Percentiles rank a stretch among this genome's conserved stretches.
Evolutionary conservation across 345 rosid genomes (phyloP).

Genomic region (Capsella bursapastoris): DNA sequence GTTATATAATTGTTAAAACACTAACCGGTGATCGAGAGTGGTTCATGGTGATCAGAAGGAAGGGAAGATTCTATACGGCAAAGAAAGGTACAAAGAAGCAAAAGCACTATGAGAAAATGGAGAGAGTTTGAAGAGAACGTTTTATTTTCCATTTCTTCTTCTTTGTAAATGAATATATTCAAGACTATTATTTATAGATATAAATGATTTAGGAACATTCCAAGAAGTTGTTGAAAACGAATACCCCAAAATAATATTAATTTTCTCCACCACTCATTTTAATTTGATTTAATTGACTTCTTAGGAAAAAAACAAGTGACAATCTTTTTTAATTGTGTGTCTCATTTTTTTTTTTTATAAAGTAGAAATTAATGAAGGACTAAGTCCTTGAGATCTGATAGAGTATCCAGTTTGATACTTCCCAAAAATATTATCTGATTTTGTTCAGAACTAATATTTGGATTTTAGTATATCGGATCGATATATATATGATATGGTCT

Average conservation of each 20-base stretch:
- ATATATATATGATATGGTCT: too few species aligned
- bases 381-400: too few species aligned
- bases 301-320: background rate
- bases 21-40: background rate
- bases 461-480: too few species aligned
- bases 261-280: background rate
- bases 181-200: background rate
- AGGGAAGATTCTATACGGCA: background rate
- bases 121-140: background rate
- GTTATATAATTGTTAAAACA: background rate
- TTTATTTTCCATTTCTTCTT: background rate
- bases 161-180: background rate
- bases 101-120: background rate
- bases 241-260: background rate
- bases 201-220: background rate
- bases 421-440: too few species aligned
- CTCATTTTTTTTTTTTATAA: background rate
- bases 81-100: constrained; percentile 12
- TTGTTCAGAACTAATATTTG: too few species aligned
- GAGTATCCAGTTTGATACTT: too few species aligned
- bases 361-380: too few species aligned
- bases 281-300: background rate
- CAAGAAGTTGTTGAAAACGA: background rate
- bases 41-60: constrained; percentile 1
- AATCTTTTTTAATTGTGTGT: too few species aligned